Evolutionary conservation across 2,329 filamentous ascomycete species (phyloP).

Genomic region (Colletotrichum shisoi): DNA sequence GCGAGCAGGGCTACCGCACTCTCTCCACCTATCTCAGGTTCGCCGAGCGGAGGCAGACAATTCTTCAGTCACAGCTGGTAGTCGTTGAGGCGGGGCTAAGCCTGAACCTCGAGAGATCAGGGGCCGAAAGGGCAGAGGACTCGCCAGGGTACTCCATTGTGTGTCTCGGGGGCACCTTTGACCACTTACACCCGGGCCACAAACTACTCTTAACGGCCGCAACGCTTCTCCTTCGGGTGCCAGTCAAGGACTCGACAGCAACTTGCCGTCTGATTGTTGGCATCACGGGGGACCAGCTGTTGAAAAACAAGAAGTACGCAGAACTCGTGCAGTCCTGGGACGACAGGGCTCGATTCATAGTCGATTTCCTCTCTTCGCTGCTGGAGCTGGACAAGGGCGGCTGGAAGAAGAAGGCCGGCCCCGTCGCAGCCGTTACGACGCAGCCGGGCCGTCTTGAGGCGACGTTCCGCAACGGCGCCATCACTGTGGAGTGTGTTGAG

Average conservation of each 20-base stretch:
- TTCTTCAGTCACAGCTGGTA: slow-evolving; percentile 61
- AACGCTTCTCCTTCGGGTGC: slow-evolving; percentile 71
- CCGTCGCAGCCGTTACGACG: slow-evolving; percentile 42
- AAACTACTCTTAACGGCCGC: slow-evolving; percentile 95
- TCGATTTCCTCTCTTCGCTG: slow-evolving; percentile 76
- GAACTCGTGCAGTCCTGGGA: slow-evolving; percentile 84
- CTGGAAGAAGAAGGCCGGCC: slow-evolving; percentile 54
- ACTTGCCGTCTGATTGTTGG: slow-evolving; percentile 76
- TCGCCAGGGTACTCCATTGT: slow-evolving; percentile 55
- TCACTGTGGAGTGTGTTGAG: slow-evolving; percentile 80
- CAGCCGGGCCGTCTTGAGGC: slow-evolving; percentile 58
- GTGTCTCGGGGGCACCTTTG: slow-evolving; percentile 91
- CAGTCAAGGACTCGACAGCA: slow-evolving; percentile 48
- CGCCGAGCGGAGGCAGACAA: slow-evolving; percentile 56
- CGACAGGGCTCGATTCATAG: slow-evolving; percentile 71
- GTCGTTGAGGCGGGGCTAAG: slow-evolving; percentile 63
- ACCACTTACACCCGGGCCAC: slow-evolving; percentile 93
- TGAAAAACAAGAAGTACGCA: slow-evolving; percentile 88
- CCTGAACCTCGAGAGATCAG: slow-evolving; percentile 48
- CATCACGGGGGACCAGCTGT: slow-evolving; percentile 84
- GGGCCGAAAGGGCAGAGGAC: background rate
- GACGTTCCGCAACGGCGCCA: slow-evolving; percentile 63
- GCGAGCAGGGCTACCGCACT: slow-evolving; percentile 69
- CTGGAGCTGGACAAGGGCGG: slow-evolving; percentile 55
- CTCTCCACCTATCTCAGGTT: slow-evolving; percentile 59